Evolutionary conservation across 345 rosid genomes (phyloP).

Genomic region (Ceriops tagal): DNA sequence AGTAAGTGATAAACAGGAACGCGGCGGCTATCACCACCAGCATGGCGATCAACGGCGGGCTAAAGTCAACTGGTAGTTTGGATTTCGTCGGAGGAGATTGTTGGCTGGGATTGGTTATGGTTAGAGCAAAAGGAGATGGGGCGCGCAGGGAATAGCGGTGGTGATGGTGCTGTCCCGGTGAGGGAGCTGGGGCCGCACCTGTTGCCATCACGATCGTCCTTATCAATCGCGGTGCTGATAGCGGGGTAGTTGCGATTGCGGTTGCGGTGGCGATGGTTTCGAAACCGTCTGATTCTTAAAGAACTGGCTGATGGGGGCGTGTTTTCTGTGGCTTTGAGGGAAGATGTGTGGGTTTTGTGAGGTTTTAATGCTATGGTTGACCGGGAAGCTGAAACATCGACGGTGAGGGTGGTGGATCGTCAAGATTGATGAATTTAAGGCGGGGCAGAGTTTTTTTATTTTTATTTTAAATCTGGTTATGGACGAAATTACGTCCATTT

Average conservation of each 20-base stretch:
- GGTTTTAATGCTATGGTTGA: constrained; percentile 10
- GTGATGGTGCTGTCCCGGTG: constrained; percentile 11
- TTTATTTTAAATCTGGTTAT: not conserved
- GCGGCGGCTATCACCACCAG: constrained; percentile 79
- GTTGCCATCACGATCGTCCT: not conserved
- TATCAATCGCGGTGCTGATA: too few species aligned
- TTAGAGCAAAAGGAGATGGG: constrained; percentile 13
- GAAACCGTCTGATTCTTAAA: too few species aligned
- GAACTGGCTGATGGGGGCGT: too few species aligned
- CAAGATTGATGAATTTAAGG: constrained; percentile 40
- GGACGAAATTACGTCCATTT: not conserved
- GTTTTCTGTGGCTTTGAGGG: not conserved
- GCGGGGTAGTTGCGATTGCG: not conserved
- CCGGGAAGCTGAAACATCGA: too few species aligned
- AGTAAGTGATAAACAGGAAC: constrained; percentile 67
- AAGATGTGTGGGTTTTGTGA: not conserved
- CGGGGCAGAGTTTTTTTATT: not conserved
- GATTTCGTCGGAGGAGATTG: constrained; percentile 20
- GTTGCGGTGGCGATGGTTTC: not conserved
- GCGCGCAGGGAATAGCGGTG: constrained; percentile 11
- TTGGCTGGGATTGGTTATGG: not conserved
- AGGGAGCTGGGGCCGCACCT: constrained; percentile 4
- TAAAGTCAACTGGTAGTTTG: constrained; percentile 60
- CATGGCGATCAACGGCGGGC: constrained; percentile 93
- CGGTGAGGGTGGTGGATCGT: too few species aligned